Evolutionary conservation across 345 rosid species (phyloP).

Genomic region (Viola odorata): DNA sequence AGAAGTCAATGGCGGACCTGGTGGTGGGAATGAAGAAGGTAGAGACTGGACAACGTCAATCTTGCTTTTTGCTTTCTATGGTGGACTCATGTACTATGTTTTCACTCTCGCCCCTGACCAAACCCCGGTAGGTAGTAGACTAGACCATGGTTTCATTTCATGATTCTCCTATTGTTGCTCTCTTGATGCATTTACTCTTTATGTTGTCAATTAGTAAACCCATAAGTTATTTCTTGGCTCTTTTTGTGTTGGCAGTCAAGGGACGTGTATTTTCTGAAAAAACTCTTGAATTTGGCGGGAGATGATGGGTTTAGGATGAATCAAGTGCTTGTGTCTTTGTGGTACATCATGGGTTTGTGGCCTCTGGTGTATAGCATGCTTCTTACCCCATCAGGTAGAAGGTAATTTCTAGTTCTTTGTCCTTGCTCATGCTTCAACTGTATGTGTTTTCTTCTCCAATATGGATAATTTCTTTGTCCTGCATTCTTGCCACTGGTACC

Average conservation of each 20-base stretch:
- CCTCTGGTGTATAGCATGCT: slow-evolving; percentile 74
- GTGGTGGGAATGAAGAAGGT: slow-evolving; percentile 26
- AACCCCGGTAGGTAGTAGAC: slow-evolving; percentile 45
- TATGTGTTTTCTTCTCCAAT: no score
- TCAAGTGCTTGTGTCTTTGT: slow-evolving; percentile 64
- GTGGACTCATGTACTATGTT: slow-evolving; percentile 66
- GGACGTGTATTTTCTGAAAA: slow-evolving; percentile 75
- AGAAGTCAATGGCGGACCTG: slow-evolving; percentile 16
- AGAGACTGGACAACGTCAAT: slow-evolving; percentile 75
- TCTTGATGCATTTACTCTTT: not conserved
- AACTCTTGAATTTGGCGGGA: slow-evolving; percentile 67
- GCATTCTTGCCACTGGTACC: no score
- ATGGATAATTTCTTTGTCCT: no score
- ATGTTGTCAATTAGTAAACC: not conserved
- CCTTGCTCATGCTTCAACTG: not conserved
- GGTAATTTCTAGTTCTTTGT: slow-evolving; percentile 34
- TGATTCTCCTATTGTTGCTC: not conserved
- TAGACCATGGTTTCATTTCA: not conserved
- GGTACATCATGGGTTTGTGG: slow-evolving; percentile 94
- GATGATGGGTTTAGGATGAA: slow-evolving; percentile 92
- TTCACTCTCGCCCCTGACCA: slow-evolving; percentile 70
- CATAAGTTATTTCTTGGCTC: no score
- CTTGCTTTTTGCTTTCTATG: slow-evolving; percentile 65
- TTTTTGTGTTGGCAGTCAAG: slow-evolving; percentile 47
- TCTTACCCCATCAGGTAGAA: slow-evolving; percentile 71